Evolutionary conservation across 768 basidiomycete genomes (phyloP).

Genomic region (Suillus luteus): DNA sequence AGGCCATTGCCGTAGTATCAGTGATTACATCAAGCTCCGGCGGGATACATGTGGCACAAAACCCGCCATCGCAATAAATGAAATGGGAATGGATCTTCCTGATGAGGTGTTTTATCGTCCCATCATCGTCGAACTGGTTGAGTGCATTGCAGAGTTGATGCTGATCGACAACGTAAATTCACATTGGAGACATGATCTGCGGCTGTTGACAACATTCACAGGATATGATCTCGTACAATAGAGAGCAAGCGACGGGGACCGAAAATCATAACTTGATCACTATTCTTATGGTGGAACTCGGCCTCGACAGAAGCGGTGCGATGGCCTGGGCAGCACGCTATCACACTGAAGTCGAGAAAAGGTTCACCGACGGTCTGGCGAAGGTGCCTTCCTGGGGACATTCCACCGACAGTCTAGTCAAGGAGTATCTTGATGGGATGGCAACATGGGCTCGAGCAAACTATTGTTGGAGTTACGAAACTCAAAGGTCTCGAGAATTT

Average conservation of each 20-base stretch:
- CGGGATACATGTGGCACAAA: conserved; percentile 33
- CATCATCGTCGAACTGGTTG: conserved; percentile 15
- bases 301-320: conserved; percentile 31
- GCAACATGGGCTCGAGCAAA: conserved; percentile 31
- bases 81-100: conserved; percentile 35
- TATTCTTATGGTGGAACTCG: conserved; percentile 32
- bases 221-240: conserved; percentile 42
- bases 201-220: conserved; percentile 7
- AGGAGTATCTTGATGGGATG: conserved; percentile 27
- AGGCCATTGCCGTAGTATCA: conserved; percentile 25
- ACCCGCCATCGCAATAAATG: conserved; percentile 32
- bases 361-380: conserved; percentile 25
- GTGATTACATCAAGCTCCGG: conserved; percentile 35
- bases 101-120: conserved; percentile 36
- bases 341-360: conserved; percentile 16
- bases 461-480: conserved; percentile 35
- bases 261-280: conserved; percentile 38
- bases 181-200: not conserved
- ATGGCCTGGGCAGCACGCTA: conserved; percentile 27
- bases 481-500: conserved; percentile 4
- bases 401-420: conserved; percentile 26
- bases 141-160: conserved; percentile 23
- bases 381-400: conserved; percentile 31
- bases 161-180: conserved; percentile 25
- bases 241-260: conserved; percentile 36